A percentile compares a stretch with the other conserved stretches of the same genome.
Conservation (phyloP, 208 protist species). For the Trypanosoma grayi region DNA sequence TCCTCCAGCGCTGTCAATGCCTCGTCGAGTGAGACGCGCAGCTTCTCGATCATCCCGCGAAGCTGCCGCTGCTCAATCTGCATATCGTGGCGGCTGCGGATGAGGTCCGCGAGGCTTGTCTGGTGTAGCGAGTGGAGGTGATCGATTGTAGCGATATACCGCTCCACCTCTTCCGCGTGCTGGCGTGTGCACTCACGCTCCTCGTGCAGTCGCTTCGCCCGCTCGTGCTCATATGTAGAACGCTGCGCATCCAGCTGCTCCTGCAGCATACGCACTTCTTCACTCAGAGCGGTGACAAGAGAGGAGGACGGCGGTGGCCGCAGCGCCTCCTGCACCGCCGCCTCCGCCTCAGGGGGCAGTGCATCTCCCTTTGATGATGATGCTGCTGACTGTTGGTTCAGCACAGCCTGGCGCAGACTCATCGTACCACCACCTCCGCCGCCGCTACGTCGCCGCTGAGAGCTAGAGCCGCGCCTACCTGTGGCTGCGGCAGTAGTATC, state of each 20-base stretch:
- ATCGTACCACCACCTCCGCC: constrained; percentile 22
- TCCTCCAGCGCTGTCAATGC: constrained; percentile 10
- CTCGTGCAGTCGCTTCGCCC: constrained; percentile 30
- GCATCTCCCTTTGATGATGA: not conserved
- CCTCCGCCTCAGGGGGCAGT: not conserved
- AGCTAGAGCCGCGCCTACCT: not conserved
- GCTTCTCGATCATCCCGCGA: constrained; percentile 41
- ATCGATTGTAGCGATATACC: constrained; percentile 35
- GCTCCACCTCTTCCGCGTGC: constrained; percentile 26
- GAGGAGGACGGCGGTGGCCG: constrained; percentile 13
- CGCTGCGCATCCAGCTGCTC: constrained; percentile 68
- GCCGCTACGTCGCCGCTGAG: not conserved
- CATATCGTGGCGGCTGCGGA: constrained; percentile 45
- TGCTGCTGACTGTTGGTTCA: not conserved
- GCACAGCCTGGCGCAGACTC: constrained; percentile 10
- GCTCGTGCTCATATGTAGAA: constrained; percentile 54
- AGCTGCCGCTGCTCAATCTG: constrained; percentile 41
- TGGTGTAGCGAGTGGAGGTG: constrained; percentile 56
- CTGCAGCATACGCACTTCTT: constrained; percentile 52
- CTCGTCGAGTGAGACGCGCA: constrained; percentile 25
- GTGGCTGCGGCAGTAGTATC: not conserved
- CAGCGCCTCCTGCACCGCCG: constrained; percentile 7
- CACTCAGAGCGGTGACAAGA: constrained; percentile 43
- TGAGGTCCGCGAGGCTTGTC: constrained; percentile 48
- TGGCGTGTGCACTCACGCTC: constrained; percentile 34